Percentiles rank a stretch among this genome's conserved stretches.
phyloP scores from a whole-genome alignment of 2,329 filamentous ascomycete species.

The Pseudocercospora cruenta region DNA sequence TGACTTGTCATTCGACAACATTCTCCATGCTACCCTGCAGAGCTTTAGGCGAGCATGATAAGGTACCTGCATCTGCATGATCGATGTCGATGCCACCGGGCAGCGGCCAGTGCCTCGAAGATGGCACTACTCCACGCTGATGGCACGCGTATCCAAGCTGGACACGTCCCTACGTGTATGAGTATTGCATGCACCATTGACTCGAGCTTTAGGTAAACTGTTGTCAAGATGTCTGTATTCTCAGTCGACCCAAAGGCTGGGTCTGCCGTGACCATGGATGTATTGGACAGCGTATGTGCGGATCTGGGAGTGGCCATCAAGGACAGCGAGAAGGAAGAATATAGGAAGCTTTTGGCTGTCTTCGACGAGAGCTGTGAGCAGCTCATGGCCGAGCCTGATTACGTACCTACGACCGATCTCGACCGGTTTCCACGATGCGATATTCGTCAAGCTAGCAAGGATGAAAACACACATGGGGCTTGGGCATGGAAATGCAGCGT shows the following conservation, averaged over 20 bases:
- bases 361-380: conserved; percentile 45
- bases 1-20: neutral
- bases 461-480: conserved; percentile 45
- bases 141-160: neutral
- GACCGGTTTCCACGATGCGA: conserved; percentile 42
- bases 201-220: neutral
- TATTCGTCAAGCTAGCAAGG: conserved; percentile 39
- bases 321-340: conserved; percentile 44
- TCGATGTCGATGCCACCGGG: neutral
- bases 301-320: conserved; percentile 40
- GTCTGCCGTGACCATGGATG: conserved; percentile 41
- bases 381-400: conserved; percentile 44
- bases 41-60: conserved; percentile 14
- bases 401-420: conserved; percentile 38
- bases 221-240: conserved; percentile 43
- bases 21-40: neutral
- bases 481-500: conserved; percentile 51
- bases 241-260: conserved; percentile 39
- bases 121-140: neutral
- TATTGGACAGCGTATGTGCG: conserved; percentile 40
- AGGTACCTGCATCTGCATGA: neutral
- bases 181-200: neutral
- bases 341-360: conserved; percentile 43
- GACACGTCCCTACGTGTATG: neutral
- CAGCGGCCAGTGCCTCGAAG: neutral